Conservation (phyloP, 257 asterid species). For the Salvia miltiorrhiza region DNA sequence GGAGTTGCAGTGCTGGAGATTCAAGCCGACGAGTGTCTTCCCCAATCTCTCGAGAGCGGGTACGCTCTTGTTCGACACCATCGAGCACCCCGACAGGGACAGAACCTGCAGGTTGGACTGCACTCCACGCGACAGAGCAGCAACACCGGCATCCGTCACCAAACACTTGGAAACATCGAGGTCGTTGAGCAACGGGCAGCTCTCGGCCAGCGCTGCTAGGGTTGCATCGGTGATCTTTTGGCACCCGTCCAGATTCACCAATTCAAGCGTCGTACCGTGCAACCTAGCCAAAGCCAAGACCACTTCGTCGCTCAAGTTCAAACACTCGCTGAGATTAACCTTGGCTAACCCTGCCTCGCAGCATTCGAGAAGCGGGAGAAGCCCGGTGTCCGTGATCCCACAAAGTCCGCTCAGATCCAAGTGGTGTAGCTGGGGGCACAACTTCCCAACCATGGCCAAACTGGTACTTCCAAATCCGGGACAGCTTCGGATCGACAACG, state of each 20-base stretch:
- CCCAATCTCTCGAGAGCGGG: constrained; percentile 61
- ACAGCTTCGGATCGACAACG: constrained; percentile 67
- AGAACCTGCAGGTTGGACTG: constrained; percentile 64
- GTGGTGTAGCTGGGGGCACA: constrained; percentile 76
- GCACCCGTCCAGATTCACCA: constrained; percentile 79
- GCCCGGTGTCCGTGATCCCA: constrained; percentile 66
- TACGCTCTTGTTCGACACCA: constrained; percentile 59
- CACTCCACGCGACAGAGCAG: constrained; percentile 53
- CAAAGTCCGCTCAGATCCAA: constrained; percentile 75
- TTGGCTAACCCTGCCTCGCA: constrained; percentile 56
- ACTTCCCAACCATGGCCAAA: constrained; percentile 74
- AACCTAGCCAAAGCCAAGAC: constrained; percentile 46
- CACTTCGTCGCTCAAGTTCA: constrained; percentile 55
- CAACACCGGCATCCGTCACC: constrained; percentile 67
- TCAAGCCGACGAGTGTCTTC: constrained; percentile 56
- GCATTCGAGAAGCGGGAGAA: constrained; percentile 68
- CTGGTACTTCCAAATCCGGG: constrained; percentile 72
- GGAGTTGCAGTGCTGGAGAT: constrained; percentile 68
- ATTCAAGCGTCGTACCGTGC: constrained; percentile 64
- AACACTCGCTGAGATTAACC: constrained; percentile 63
- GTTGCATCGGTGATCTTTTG: constrained; percentile 61
- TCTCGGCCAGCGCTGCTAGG: constrained; percentile 53
- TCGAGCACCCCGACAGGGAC: constrained; percentile 71
- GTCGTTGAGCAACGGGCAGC: constrained; percentile 61
- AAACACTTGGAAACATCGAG: constrained; percentile 74